These are phyloP conservation scores for Kwoniella shandongensis DNA, from an alignment of 768 basidiomycete genomes.

Conservation along the genomic window DNA sequence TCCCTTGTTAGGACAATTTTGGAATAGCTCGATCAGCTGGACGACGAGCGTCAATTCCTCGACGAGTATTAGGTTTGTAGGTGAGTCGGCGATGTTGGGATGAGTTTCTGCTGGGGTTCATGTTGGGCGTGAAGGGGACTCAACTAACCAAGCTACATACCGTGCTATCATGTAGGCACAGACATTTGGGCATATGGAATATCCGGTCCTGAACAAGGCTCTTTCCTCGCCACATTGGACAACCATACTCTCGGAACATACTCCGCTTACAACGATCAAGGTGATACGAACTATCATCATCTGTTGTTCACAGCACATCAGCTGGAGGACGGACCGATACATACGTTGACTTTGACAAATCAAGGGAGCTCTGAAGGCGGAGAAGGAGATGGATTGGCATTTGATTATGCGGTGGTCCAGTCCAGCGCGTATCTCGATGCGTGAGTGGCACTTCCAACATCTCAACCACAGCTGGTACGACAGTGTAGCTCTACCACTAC, in stretches of 20 bases:
- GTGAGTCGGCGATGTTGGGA: slow-evolving; percentile 12
- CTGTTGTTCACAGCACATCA: slow-evolving; percentile 27
- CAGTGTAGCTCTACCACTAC: too few relatives aligned
- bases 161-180: too few relatives aligned
- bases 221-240: slow-evolving; percentile 25
- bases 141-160: too few relatives aligned
- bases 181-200: slow-evolving; percentile 37
- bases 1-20: slow-evolving; percentile 26
- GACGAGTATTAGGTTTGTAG: slow-evolving; percentile 27
- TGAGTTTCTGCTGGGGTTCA: too few relatives aligned
- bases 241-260: slow-evolving; percentile 14
- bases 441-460: not conserved
- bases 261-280: slow-evolving; percentile 2
- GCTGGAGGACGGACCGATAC: slow-evolving; percentile 15
- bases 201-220: slow-evolving; percentile 24
- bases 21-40: slow-evolving; percentile 34
- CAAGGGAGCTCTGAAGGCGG: too few relatives aligned
- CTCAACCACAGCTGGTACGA: too few relatives aligned
- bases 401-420: slow-evolving; percentile 32
- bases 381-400: slow-evolving; percentile 22
- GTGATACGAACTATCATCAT: slow-evolving; percentile 5
- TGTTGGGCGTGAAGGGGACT: too few relatives aligned
- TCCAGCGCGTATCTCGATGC: not conserved
- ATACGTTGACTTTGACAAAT: slow-evolving; percentile 23
- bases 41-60: slow-evolving; percentile 21